Conservation (phyloP, 169 alveolate genomes). For the Plasmodium coatneyi region DNA sequence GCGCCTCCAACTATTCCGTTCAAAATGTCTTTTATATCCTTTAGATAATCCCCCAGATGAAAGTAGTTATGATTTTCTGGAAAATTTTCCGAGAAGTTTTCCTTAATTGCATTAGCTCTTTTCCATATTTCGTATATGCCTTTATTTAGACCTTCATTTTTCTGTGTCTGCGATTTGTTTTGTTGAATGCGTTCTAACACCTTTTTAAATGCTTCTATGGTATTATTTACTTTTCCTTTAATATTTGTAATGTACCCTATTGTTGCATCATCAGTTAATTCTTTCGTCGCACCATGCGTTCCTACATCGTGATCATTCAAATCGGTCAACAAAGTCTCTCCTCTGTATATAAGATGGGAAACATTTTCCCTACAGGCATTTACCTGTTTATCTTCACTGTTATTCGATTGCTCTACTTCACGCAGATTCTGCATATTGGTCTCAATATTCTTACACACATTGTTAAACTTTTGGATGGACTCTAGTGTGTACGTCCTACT, state of each 20-base stretch:
- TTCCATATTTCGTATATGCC: slow-evolving; percentile 6
- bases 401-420: slow-evolving; percentile 7
- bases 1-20: neutral
- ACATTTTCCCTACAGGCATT: slow-evolving; percentile 15
- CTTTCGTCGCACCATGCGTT: neutral
- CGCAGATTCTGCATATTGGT: neutral
- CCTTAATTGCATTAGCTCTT: neutral
- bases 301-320: neutral
- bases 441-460: neutral
- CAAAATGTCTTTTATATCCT: slow-evolving; percentile 13
- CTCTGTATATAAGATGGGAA: neutral
- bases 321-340: neutral
- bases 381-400: neutral
- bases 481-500: neutral
- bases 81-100: neutral
- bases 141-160: neutral
- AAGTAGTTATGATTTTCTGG: neutral
- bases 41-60: neutral
- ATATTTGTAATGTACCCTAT: neutral
- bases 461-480: slow-evolving; percentile 1
- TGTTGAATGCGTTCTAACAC: neutral
- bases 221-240: slow-evolving; percentile 7
- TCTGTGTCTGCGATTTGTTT: neutral
- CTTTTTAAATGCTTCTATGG: neutral
- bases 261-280: neutral